Evolutionary conservation across 768 basidiomycete genomes (phyloP), one percentile per base, ranked within the genome.

Genomic region (Chalciporus sphaerocephalus): DNA sequence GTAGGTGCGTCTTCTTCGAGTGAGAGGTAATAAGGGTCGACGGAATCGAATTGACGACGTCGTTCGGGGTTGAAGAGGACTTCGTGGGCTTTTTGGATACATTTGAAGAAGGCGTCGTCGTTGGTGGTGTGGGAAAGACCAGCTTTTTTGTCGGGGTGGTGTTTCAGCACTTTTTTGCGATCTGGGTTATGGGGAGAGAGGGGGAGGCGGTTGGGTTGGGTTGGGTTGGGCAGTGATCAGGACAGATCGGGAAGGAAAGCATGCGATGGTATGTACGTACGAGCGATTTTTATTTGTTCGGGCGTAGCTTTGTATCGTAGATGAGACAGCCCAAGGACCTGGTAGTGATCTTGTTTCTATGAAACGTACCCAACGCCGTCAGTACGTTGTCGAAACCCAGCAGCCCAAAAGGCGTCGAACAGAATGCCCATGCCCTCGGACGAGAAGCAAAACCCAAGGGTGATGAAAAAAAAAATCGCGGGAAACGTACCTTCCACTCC

Each of bases 61-160:
- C 84, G 84, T 62, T 97, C 92, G 17, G 81, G 61, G 68, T 95
- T 78, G 36, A 83, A 85, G 46, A 99, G 83, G 33, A 92, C 85
- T 56, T 99, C 96, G 69, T 87, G 80, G n/a, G 95, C 95, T 69
- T 99, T 99, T 71, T 90, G 85, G 55, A 99, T 98, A 66, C 96
- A 99, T 71, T 99, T 99, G 88, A 99, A 99, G 76, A 99, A 98
- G 0, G 84, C 85, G 58, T 99, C 95, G 67, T 97, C 94, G 72
- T 98, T 95, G 47, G 90, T 85, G 57, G 89, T 87, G 56, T 83
- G 81, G 27, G 80, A 79, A 27, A 76, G 69, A 35, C 79, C 81
- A 21, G 86, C 79, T 66, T 98, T 97, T 72, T 98, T 97, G 72
- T 98, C 94, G 0, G 94, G 94, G 65, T 98, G 94, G 69, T 98